Conservation (phyloP, 805 yeast genomes). For the Cyberlindnera mrakii region DNA sequence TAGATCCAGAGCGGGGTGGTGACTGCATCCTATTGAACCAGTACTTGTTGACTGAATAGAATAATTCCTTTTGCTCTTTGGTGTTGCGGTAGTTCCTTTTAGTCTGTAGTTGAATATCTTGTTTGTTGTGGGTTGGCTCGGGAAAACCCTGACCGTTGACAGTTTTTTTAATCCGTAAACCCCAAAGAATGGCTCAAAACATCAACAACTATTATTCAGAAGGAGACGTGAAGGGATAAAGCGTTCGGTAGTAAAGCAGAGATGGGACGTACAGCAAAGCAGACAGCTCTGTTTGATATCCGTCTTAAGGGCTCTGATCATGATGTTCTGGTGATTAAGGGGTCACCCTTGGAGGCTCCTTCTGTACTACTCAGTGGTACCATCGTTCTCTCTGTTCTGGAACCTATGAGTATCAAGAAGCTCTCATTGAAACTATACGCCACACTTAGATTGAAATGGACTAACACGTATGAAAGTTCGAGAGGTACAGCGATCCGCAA, state of each 20-base stretch:
- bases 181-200: not conserved
- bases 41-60: constrained; percentile 38
- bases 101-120: too few species aligned
- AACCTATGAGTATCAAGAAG: constrained; percentile 64
- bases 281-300: constrained; percentile 40
- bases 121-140: too few species aligned
- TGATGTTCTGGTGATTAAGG: constrained; percentile 78
- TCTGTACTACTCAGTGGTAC: constrained; percentile 73
- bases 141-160: too few species aligned
- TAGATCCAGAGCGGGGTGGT: constrained; percentile 88
- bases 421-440: constrained; percentile 62
- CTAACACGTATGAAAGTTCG: constrained; percentile 42
- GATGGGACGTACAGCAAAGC: constrained; percentile 17
- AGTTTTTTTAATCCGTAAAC: not conserved
- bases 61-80: not conserved
- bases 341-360: constrained; percentile 70
- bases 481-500: constrained; percentile 38
- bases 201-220: not conserved
- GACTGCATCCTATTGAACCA: constrained; percentile 80
- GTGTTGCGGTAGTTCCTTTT: too few species aligned
- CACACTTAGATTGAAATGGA: constrained; percentile 60
- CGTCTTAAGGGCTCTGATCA: constrained; percentile 63
- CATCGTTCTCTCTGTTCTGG: constrained; percentile 68
- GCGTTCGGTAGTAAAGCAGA: constrained; percentile 6
- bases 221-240: constrained; percentile 14